phyloP scores from a whole-genome alignment of 2,329 filamentous ascomycete genomes.

The Monosporascus sp. region DNA sequence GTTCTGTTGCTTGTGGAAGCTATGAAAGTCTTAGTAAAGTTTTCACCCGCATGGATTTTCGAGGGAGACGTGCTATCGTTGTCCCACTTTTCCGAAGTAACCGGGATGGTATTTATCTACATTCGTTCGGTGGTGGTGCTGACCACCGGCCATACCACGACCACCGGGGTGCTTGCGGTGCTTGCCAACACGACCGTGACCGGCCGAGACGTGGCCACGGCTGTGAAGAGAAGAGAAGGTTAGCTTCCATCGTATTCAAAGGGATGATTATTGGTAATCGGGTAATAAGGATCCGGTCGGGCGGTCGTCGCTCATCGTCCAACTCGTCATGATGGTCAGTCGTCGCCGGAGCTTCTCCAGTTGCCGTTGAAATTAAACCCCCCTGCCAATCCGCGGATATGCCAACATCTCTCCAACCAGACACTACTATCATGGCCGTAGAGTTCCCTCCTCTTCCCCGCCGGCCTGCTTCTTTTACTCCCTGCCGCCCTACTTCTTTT shows the following conservation, averaged over 20 bases:
- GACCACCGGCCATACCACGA: slow-evolving; percentile 93
- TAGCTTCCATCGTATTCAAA: slow-evolving; percentile 17
- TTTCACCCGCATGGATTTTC: background rate
- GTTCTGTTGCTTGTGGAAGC: slow-evolving; percentile 95
- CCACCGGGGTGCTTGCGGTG: slow-evolving; percentile 87
- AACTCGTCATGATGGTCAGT: background rate
- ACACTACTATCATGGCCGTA: too few relatives aligned
- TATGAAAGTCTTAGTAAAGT: slow-evolving; percentile 55
- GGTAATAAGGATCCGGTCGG: background rate
- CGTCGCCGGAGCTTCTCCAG: background rate
- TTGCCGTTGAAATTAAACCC: background rate
- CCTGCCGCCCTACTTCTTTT: background rate
- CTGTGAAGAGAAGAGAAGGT: slow-evolving; percentile 40
- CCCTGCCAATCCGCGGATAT: too few relatives aligned
- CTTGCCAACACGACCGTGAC: slow-evolving; percentile 98
- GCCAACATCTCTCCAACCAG: too few relatives aligned
- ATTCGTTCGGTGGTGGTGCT: slow-evolving; percentile 97
- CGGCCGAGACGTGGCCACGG: slow-evolving; percentile 97
- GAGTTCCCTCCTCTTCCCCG: background rate
- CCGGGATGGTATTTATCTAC: slow-evolving; percentile 80
- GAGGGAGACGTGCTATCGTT: slow-evolving; percentile 61
- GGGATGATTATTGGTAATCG: background rate
- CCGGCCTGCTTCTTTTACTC: background rate
- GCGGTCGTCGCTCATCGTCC: background rate
- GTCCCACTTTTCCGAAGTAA: slow-evolving; percentile 98